Evolutionary conservation across 106 monocot genomes (phyloP), one percentile per base, ranked within the genome.

Genomic region (Alisma plantagoaquatica): DNA sequence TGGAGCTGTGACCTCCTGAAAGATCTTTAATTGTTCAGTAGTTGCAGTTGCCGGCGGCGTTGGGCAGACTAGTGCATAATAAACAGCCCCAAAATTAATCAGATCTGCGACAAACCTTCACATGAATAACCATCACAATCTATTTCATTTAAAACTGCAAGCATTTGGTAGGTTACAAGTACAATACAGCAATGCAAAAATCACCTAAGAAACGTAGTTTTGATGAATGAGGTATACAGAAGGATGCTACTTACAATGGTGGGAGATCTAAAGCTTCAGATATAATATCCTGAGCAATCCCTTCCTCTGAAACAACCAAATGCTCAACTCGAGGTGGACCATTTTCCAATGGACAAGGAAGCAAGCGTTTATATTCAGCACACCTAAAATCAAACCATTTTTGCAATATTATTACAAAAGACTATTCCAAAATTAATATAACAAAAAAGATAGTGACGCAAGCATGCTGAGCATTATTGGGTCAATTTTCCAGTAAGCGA

Each of bases 101-200:
- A 98, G 79, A 82, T 98, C 96, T 82, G 73, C 71, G 77, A 85
- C 96, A 79, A 62, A 98, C 65, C 96, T 96, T 88, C 63, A 78
- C 30, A 68, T 27, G 61, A 74, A 72, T 64, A 71, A 58, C 30
- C 53, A 71, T 57, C 60, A 71, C 8, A 48, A 53, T 46, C 26
- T 41, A 54, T 57, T 38, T 35, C 15, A 41, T 24, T 25, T 5
- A 63, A 38, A 38, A 35, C 2, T 28, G 0, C 22, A 19, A 1
- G 24, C 22, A 42, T 1, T 58, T 22, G 32, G 21, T 16, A 11
- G 33, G 9, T 7, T 6, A 7, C 14, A 38, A 38, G 6, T 38
- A 7, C 35, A 38, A 14, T 14, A 7, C 14, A 38, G 35, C 35
- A 38, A 38, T 38, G 35, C n/a, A n/a, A n/a, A n/a, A n/a, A n/a